Conservation (phyloP, 352 stramenopile species). For the Pythium guiyangense region DNA sequence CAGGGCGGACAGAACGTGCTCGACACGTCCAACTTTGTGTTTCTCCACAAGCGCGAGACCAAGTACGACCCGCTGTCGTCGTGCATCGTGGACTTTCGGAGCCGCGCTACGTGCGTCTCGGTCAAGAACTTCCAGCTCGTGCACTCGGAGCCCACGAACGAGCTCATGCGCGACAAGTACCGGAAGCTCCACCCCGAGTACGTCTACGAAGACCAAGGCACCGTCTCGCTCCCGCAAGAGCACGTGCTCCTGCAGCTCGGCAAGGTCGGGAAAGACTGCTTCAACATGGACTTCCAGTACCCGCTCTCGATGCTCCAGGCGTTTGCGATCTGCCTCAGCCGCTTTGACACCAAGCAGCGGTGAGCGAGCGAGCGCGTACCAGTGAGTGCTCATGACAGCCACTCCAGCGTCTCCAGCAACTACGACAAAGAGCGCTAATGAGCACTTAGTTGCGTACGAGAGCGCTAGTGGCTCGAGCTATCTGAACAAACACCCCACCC, state of each 20-base stretch:
- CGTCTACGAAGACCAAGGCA: slow-evolving; percentile 82
- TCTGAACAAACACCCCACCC: no score
- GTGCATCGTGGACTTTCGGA: slow-evolving; percentile 91
- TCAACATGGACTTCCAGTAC: slow-evolving; percentile 95
- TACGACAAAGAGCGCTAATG: no score
- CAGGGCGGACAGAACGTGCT: slow-evolving; percentile 82
- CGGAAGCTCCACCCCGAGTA: slow-evolving; percentile 63
- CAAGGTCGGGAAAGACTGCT: slow-evolving; percentile 90
- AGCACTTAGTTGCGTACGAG: no score
- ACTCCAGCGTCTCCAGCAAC: background rate
- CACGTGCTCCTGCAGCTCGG: slow-evolving; percentile 82
- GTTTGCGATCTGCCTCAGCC: slow-evolving; percentile 89
- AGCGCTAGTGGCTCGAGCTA: no score
- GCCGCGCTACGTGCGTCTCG: slow-evolving; percentile 84
- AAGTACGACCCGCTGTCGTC: slow-evolving; percentile 91
- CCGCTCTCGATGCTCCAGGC: slow-evolving; percentile 90
- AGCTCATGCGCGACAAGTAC: slow-evolving; percentile 67
- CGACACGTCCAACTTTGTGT: slow-evolving; percentile 71
- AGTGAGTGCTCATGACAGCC: background rate
- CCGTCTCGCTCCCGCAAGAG: slow-evolving; percentile 74
- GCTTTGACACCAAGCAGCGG: slow-evolving; percentile 89
- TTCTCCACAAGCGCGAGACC: slow-evolving; percentile 82
- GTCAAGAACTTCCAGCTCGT: slow-evolving; percentile 94
- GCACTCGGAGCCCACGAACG: slow-evolving; percentile 72
- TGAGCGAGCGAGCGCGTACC: slow-evolving; percentile 19